phyloP scores from a whole-genome alignment of 2,329 filamentous ascomycete species.

The Calonectria fujianensis region DNA sequence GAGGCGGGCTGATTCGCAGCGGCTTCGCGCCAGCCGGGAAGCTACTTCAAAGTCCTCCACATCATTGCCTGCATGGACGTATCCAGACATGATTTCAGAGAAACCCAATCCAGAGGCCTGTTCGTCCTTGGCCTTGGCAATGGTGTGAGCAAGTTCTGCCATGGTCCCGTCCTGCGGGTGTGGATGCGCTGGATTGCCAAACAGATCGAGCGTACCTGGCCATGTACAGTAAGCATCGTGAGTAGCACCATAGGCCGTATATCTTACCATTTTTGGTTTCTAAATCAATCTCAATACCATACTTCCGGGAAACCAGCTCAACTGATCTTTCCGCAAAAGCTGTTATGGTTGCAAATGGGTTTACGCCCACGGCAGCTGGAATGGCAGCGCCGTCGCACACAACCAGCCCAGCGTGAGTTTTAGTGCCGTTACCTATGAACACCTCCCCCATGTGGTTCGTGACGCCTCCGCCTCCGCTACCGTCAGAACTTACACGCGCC shows the following conservation, averaged over 20 bases:
- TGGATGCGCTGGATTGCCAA: constrained; percentile 72
- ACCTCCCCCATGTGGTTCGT: constrained; percentile 78
- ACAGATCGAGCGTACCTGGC: constrained; percentile 68
- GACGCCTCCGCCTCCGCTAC: constrained; percentile 73
- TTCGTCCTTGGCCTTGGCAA: constrained; percentile 37
- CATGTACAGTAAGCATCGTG: constrained; percentile 44
- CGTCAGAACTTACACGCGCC: constrained; percentile 77
- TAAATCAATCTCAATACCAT: constrained; percentile 43
- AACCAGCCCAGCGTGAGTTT: constrained; percentile 75
- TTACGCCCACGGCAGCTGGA: constrained; percentile 78
- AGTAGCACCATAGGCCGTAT: no score
- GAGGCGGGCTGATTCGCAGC: constrained; percentile 74
- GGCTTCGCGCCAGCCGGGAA: constrained; percentile 53
- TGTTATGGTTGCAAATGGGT: constrained; percentile 81
- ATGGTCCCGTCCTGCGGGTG: constrained; percentile 41
- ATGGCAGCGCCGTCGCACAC: constrained; percentile 78
- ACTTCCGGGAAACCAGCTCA: constrained; percentile 56
- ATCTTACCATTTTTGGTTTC: constrained; percentile 48
- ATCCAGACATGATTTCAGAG: constrained; percentile 79
- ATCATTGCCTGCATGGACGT: constrained; percentile 65
- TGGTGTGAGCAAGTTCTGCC: constrained; percentile 25
- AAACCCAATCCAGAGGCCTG: constrained; percentile 72
- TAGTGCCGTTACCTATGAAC: constrained; percentile 70
- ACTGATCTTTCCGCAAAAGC: constrained; percentile 80
- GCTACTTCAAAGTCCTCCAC: constrained; percentile 42